phyloP scores from a whole-genome alignment of 176 grass and related monocot genomes.

The Saccharum spontaneum region DNA sequence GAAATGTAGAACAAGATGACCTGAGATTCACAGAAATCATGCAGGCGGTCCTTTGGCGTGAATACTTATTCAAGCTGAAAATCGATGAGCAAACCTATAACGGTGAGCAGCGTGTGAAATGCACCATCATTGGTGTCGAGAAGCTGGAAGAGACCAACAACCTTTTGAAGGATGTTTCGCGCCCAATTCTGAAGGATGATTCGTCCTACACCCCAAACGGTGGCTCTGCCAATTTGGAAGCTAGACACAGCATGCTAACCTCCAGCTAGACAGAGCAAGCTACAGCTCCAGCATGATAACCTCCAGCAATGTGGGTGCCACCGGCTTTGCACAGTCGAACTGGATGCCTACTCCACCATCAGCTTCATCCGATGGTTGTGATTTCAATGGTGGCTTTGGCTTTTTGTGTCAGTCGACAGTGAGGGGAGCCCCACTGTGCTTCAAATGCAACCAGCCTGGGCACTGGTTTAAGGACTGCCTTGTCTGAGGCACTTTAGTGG shows the following conservation, averaged over 20 bases:
- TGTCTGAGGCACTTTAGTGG: no score
- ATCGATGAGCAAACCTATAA: no score
- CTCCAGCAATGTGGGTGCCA: conserved; percentile 19
- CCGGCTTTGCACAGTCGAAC: neutral
- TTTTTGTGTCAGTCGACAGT: neutral
- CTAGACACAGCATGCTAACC: neutral
- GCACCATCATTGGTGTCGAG: no score
- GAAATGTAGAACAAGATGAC: no score
- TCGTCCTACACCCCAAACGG: neutral
- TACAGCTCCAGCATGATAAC: no score
- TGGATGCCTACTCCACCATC: neutral
- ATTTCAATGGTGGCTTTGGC: neutral
- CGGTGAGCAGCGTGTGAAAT: no score
- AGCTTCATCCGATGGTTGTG: neutral
- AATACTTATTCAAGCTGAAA: no score
- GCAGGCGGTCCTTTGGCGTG: no score
- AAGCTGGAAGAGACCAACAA: no score
- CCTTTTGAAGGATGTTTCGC: conserved; percentile 33
- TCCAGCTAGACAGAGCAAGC: neutral
- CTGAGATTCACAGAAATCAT: no score
- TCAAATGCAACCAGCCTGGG: conserved; percentile 60
- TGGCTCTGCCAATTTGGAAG: neutral
- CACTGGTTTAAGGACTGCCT: conserved; percentile 22
- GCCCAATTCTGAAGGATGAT: neutral
- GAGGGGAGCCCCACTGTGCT: conserved; percentile 43